Conservation (phyloP, 805 yeast species). For the Kuraishia capsulata region DNA sequence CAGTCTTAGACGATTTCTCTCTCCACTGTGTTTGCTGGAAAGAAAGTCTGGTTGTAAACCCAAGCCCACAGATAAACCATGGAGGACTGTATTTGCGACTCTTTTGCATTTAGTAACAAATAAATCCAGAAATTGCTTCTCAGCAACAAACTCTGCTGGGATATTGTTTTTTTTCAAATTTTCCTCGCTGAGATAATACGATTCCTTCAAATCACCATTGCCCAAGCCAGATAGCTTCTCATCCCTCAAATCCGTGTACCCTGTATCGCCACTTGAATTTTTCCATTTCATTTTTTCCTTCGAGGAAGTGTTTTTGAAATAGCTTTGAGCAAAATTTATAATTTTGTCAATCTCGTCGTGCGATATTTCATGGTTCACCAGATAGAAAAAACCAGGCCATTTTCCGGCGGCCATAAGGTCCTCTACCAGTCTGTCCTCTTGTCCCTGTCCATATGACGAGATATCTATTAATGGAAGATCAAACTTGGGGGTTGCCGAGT, state of each 20-base stretch:
- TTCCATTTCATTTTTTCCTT: not conserved
- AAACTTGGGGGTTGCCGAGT: too few relatives aligned
- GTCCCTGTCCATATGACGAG: not conserved
- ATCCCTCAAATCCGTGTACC: slow-evolving; percentile 28
- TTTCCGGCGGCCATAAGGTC: not conserved
- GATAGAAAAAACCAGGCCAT: slow-evolving; percentile 18
- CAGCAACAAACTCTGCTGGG: slow-evolving; percentile 17
- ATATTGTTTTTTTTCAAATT: slow-evolving; percentile 7
- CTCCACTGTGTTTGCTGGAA: slow-evolving; percentile 14
- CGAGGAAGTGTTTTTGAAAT: slow-evolving; percentile 7
- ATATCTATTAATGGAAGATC: not conserved
- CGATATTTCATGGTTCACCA: slow-evolving; percentile 19
- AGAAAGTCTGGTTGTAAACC: not conserved
- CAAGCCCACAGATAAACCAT: not conserved
- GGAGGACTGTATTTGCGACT: not conserved
- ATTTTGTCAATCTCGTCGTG: slow-evolving; percentile 12
- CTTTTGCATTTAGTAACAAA: not conserved
- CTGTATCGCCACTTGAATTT: slow-evolving; percentile 18
- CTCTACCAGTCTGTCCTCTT: not conserved
- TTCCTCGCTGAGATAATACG: slow-evolving; percentile 27
- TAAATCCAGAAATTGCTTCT: not conserved
- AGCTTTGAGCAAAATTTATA: slow-evolving; percentile 12
- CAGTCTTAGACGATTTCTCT: slow-evolving; percentile 16
- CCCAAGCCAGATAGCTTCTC: slow-evolving; percentile 15
- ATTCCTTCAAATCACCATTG: slow-evolving; percentile 33